phyloP scores from a whole-genome alignment of 2,329 filamentous ascomycete species.

The Teratosphaeria nubilosa region DNA sequence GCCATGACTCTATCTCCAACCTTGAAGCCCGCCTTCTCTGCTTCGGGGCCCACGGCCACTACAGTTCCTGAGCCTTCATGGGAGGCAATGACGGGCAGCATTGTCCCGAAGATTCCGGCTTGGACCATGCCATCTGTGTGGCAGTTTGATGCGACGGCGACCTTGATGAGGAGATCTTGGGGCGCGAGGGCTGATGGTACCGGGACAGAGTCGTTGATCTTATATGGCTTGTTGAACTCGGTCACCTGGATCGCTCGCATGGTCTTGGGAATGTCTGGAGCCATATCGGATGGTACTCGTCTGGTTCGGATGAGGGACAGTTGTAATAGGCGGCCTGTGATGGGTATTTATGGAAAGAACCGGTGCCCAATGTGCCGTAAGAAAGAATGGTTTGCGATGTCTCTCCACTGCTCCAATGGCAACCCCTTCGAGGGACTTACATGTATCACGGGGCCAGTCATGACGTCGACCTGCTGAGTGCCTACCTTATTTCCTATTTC shows the following conservation, averaged over 20 bases:
- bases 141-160: conserved; percentile 51
- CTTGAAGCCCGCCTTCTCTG: conserved; percentile 28
- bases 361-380: not conserved
- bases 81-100: conserved; percentile 44
- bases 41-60: conserved; percentile 33
- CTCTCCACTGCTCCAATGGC: not conserved
- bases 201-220: conserved; percentile 37
- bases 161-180: conserved; percentile 49
- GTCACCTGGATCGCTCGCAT: conserved; percentile 41
- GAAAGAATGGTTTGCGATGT: not conserved
- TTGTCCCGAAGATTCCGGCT: conserved; percentile 38
- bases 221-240: conserved; percentile 47
- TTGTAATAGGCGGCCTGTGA: not conserved
- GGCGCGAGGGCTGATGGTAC: conserved; percentile 38
- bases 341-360: not conserved
- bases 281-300: conserved; percentile 1
- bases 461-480: too few relatives aligned
- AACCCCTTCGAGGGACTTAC: too few relatives aligned
- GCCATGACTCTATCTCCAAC: conserved; percentile 48
- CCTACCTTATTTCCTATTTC: too few relatives aligned
- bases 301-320: not conserved
- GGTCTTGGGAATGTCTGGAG: conserved; percentile 27
- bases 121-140: conserved; percentile 52
- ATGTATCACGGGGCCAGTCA: too few relatives aligned
- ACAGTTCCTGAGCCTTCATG: conserved; percentile 51